Percentiles rank a stretch among this genome's conserved stretches.
Evolutionary conservation across 768 basidiomycete genomes (phyloP).

Genomic region (Termitomyces sp.): DNA sequence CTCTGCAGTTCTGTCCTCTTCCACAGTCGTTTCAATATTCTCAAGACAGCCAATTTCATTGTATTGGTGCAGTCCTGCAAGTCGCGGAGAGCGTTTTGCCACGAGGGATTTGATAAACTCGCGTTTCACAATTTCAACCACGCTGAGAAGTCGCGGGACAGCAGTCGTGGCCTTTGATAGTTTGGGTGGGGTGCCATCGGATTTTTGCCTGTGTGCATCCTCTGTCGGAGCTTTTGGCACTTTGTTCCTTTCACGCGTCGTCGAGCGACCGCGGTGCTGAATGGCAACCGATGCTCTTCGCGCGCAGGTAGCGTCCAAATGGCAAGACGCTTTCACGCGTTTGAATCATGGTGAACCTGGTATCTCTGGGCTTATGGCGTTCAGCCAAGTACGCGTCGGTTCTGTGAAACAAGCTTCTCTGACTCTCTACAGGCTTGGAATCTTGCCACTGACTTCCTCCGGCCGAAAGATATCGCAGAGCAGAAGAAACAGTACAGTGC

Average conservation of each 20-base stretch:
- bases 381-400: constrained; percentile 45
- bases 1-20: constrained; percentile 28
- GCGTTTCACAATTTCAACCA: constrained; percentile 81
- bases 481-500: constrained; percentile 20
- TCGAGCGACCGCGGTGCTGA: background rate
- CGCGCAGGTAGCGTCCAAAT: constrained; percentile 61
- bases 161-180: constrained; percentile 29
- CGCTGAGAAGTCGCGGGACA: constrained; percentile 64
- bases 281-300: constrained; percentile 63
- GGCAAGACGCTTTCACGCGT: constrained; percentile 65
- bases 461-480: constrained; percentile 46
- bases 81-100: constrained; percentile 29
- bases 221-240: constrained; percentile 6
- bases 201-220: too few relatives aligned
- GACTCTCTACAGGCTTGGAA: constrained; percentile 50
- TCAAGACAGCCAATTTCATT: constrained; percentile 62
- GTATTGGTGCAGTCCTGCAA: constrained; percentile 67
- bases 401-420: background rate
- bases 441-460: constrained; percentile 45
- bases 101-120: constrained; percentile 60
- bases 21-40: constrained; percentile 20
- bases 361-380: constrained; percentile 57
- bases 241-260: background rate
- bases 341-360: constrained; percentile 55
- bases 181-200: background rate